Conservation (phyloP, 225 moss, liverwort and hornwort species). For the Polytrichum commune region DNA sequence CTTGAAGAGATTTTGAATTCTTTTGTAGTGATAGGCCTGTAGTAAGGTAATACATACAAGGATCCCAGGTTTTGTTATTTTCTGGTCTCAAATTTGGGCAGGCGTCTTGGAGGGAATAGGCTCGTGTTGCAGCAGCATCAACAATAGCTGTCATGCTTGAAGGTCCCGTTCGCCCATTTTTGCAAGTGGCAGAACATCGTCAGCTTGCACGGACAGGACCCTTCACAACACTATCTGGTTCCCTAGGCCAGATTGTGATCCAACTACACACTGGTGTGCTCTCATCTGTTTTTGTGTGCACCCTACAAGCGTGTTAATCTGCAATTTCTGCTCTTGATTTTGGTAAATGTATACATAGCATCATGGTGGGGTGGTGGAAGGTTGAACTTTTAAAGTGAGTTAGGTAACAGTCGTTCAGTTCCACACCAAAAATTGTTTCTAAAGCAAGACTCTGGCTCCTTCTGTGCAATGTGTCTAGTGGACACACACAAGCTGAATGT, state of each 20-base stretch:
- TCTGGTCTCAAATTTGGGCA: constrained; percentile 15
- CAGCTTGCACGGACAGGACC: constrained; percentile 69
- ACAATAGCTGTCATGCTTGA: constrained; percentile 81
- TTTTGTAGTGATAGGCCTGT: background rate
- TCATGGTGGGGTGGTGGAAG: no score
- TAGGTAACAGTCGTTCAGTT: no score
- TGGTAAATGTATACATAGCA: no score
- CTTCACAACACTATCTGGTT: constrained; percentile 85
- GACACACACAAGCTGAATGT: background rate
- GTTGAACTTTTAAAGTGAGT: no score
- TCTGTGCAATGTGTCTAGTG: no score
- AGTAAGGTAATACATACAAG: background rate
- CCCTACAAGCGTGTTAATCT: background rate
- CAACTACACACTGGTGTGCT: constrained; percentile 61
- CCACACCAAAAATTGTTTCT: no score
- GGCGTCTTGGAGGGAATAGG: constrained; percentile 40
- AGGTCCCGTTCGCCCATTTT: constrained; percentile 80
- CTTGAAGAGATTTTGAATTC: background rate
- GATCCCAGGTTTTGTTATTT: constrained; percentile 2
- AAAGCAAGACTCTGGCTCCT: no score
- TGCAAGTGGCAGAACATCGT: constrained; percentile 91
- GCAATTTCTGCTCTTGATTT: no score
- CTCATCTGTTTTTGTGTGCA: background rate
- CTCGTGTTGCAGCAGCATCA: constrained; percentile 84
- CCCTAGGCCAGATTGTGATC: constrained; percentile 91